A percentile compares a stretch with the other conserved stretches of the same genome.
These are phyloP conservation scores for Thinopyrum elongatum DNA, from an alignment of 176 grass and related monocot species.

Conservation along the genomic window DNA sequence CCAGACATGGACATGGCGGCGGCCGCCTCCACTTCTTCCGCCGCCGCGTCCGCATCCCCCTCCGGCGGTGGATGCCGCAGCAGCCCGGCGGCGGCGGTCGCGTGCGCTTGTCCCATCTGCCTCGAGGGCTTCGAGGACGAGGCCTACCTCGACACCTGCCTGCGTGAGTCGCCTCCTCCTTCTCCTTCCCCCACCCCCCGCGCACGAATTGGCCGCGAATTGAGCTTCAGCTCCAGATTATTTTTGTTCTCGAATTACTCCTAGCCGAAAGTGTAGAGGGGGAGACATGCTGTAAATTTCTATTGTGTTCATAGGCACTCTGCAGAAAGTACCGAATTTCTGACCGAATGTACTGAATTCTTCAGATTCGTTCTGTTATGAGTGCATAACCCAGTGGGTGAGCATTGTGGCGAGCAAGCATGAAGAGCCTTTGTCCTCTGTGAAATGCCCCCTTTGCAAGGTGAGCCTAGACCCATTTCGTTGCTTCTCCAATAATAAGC, in stretches of 20 bases:
- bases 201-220: neutral
- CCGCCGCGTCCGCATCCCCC: neutral
- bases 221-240: neutral
- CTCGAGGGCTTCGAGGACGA: constrained; percentile 53
- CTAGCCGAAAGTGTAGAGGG: neutral
- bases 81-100: neutral
- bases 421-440: constrained; percentile 32
- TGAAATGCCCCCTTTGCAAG: constrained; percentile 79
- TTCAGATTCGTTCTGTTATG: constrained; percentile 69
- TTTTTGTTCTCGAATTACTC: neutral
- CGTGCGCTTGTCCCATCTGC: constrained; percentile 48
- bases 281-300: neutral
- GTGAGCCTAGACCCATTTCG: neutral
- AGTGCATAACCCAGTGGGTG: constrained; percentile 59
- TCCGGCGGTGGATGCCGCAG: neutral
- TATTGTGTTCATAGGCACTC: neutral
- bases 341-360: neutral
- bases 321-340: neutral
- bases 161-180: constrained; percentile 43
- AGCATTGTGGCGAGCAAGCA: constrained; percentile 45
- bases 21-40: constrained; percentile 5
- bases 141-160: constrained; percentile 65
- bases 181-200: neutral
- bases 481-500: neutral
- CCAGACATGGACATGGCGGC: constrained; percentile 28